phyloP scores from a whole-genome alignment of 345 rosid genomes.

The Syzygium grande region DNA sequence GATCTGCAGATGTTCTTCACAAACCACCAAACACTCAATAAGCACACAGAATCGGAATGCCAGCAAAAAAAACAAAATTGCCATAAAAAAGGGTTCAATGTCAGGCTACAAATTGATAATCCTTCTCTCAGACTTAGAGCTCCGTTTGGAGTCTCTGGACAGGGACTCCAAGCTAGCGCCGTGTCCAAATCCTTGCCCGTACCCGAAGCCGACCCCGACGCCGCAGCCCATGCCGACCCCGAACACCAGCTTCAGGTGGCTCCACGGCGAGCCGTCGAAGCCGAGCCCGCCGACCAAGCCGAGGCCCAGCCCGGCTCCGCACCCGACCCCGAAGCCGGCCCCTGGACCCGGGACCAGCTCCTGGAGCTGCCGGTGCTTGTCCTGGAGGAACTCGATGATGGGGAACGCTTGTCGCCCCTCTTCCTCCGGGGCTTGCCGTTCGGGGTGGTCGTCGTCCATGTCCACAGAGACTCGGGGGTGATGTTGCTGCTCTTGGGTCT shows the following conservation, averaged over 20 bases:
- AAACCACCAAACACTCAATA: background rate
- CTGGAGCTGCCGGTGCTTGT: conserved; percentile 13
- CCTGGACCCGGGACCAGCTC: conserved; percentile 31
- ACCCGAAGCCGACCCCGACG: conserved; percentile 33
- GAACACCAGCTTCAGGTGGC: conserved; percentile 18
- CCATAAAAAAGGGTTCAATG: background rate
- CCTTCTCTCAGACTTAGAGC: conserved; percentile 5
- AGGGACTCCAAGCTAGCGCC: conserved; percentile 20
- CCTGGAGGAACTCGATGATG: conserved; percentile 22
- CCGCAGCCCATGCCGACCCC: conserved; percentile 49
- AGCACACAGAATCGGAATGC: background rate
- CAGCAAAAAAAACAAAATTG: background rate
- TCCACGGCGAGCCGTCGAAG: conserved; percentile 27
- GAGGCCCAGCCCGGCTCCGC: conserved; percentile 33
- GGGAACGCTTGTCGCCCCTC: conserved; percentile 16
- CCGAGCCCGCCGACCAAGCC: conserved; percentile 41
- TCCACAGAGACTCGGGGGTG: conserved; percentile 14
- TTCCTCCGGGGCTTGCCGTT: background rate
- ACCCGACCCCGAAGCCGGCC: conserved; percentile 34
- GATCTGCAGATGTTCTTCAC: background rate
- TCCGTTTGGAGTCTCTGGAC: background rate
- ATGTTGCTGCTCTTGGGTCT: conserved; percentile 1
- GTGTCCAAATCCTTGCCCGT: conserved; percentile 35
- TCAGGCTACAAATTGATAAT: background rate
- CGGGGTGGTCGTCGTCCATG: conserved; percentile 10